Percentiles rank a stretch among this genome's conserved stretches.
Conservation (phyloP, 768 basidiomycete species). For the Phylloporus sp. region DNA sequence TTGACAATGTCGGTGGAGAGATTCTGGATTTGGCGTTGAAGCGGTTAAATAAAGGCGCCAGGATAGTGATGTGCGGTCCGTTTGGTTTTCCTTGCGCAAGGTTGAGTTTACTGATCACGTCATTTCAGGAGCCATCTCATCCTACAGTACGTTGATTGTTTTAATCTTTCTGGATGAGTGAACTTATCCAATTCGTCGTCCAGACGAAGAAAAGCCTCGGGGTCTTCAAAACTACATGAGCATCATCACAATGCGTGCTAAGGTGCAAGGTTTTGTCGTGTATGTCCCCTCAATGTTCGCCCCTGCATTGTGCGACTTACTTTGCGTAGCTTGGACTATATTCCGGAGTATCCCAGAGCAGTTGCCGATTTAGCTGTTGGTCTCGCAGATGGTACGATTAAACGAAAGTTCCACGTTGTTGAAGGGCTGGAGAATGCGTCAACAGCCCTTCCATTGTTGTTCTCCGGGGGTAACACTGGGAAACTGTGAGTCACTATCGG, state of each 20-base stretch:
- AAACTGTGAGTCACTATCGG: slow-evolving; percentile 51
- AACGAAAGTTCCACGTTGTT: slow-evolving; percentile 77
- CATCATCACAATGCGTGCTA: slow-evolving; percentile 75
- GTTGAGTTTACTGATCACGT: slow-evolving; percentile 3
- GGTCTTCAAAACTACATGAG: slow-evolving; percentile 65
- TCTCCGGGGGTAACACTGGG: slow-evolving; percentile 72
- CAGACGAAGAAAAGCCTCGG: slow-evolving; percentile 57
- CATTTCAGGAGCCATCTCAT: slow-evolving; percentile 71
- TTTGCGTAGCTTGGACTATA: slow-evolving; percentile 67
- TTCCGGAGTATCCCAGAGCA: slow-evolving; percentile 52
- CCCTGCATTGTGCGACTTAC: neutral
- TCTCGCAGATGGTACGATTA: slow-evolving; percentile 65
- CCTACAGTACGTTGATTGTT: slow-evolving; percentile 57
- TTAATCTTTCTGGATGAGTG: neutral
- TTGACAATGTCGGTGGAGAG: slow-evolving; percentile 81
- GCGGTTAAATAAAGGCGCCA: slow-evolving; percentile 70
- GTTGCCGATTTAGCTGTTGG: slow-evolving; percentile 53
- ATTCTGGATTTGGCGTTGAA: slow-evolving; percentile 77
- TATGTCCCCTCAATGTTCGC: slow-evolving; percentile 30
- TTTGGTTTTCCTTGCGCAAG: neutral
- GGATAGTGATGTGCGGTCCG: slow-evolving; percentile 80
- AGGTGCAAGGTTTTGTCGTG: slow-evolving; percentile 83
- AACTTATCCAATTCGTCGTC: neutral
- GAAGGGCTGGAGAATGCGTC: slow-evolving; percentile 74
- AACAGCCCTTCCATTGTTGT: slow-evolving; percentile 64